Conservation (phyloP, 2,329 filamentous ascomycete genomes). For the Mariannaea elegans region DNA sequence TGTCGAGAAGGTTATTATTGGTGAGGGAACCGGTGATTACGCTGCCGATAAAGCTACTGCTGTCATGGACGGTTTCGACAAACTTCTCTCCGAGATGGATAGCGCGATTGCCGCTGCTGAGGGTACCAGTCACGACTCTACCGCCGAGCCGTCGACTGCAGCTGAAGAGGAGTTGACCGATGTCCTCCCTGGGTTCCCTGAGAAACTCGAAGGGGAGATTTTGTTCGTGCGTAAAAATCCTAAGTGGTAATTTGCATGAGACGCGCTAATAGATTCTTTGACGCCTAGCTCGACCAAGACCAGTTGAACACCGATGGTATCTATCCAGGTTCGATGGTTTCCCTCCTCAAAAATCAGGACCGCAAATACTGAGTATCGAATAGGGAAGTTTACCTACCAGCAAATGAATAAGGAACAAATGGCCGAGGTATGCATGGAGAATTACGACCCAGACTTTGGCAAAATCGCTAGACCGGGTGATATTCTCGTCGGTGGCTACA, state of each 20-base stretch:
- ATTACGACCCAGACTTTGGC: slow-evolving; percentile 82
- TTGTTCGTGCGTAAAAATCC: slow-evolving; percentile 67
- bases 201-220: slow-evolving; percentile 85
- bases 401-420: slow-evolving; percentile 67
- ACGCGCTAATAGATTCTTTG: slow-evolving; percentile 50
- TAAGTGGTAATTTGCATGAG: neutral
- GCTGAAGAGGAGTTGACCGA: slow-evolving; percentile 62
- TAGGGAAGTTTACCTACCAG: slow-evolving; percentile 75
- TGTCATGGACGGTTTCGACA: slow-evolving; percentile 72
- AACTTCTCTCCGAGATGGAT: slow-evolving; percentile 74
- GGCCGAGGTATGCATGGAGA: slow-evolving; percentile 91
- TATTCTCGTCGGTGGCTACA: slow-evolving; percentile 85
- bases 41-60: slow-evolving; percentile 8
- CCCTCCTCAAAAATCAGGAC: neutral
- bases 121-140: slow-evolving; percentile 47
- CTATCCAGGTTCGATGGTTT: neutral
- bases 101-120: slow-evolving; percentile 64
- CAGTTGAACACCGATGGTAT: slow-evolving; percentile 74
- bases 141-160: slow-evolving; percentile 8
- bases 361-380: slow-evolving; percentile 74
- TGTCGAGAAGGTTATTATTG: slow-evolving; percentile 19
- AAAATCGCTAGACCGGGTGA: slow-evolving; percentile 72
- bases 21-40: slow-evolving; percentile 24
- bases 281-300: too few relatives aligned
- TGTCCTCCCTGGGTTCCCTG: slow-evolving; percentile 85